Conservation (phyloP, 495 filamentous ascomycete genomes). For the Neurospora sp. region DNA sequence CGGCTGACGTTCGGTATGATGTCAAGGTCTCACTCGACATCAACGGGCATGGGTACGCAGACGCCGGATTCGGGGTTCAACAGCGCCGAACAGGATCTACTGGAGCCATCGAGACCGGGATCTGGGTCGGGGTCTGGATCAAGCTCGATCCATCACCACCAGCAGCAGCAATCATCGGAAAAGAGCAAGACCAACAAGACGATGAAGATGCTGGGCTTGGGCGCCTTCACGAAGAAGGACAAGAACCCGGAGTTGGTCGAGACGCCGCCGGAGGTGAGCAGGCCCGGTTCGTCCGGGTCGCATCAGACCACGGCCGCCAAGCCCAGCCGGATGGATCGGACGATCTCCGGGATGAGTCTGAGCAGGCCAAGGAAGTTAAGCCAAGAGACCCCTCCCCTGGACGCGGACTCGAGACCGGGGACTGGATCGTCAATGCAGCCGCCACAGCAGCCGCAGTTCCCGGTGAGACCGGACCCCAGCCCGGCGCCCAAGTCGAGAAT, state of each 20-base stretch:
- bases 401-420: neutral
- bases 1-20: neutral
- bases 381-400: neutral
- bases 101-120: neutral
- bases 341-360: neutral
- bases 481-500: neutral
- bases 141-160: neutral
- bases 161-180: neutral
- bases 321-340: neutral
- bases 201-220: neutral
- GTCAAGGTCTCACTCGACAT: neutral
- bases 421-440: neutral
- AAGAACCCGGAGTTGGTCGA: neutral
- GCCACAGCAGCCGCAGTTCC: neutral
- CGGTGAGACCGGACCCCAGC: neutral
- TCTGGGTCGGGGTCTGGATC: neutral
- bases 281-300: neutral
- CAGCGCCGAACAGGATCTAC: neutral
- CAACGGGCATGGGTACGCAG: neutral
- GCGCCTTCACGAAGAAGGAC: neutral
- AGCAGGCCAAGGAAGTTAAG: neutral
- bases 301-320: neutral
- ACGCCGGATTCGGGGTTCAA: neutral
- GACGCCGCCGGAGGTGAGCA: neutral
- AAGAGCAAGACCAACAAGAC: neutral